Percentiles rank a stretch among this genome's conserved stretches.
phyloP scores from a whole-genome alignment of 1,284 basidiomycete genomes.

The Apiotrichum montevideense region DNA sequence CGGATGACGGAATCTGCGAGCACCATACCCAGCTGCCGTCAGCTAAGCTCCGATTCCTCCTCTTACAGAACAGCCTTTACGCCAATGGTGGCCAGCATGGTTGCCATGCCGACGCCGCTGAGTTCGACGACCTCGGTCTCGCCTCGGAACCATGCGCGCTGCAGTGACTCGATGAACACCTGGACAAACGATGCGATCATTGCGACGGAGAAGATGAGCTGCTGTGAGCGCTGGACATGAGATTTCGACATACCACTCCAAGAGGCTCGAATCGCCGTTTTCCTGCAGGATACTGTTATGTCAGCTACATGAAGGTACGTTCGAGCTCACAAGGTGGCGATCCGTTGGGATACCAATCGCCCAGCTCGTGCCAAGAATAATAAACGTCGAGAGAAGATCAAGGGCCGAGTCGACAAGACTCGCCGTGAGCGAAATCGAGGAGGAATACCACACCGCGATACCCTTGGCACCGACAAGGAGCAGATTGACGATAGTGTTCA shows the following conservation, averaged over 20 bases:
- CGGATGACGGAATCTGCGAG: slow-evolving; percentile 41
- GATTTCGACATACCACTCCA: slow-evolving; percentile 37
- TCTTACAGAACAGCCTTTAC: slow-evolving; percentile 51
- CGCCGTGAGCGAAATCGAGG: slow-evolving; percentile 55
- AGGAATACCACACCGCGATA: slow-evolving; percentile 51
- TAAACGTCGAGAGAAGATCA: slow-evolving; percentile 53
- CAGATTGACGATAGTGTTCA: slow-evolving; percentile 50
- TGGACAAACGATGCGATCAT: slow-evolving; percentile 53
- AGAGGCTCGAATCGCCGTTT: slow-evolving; percentile 52
- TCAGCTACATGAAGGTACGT: not conserved
- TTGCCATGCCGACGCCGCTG: slow-evolving; percentile 41
- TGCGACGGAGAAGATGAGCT: slow-evolving; percentile 53
- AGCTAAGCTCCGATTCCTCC: not conserved
- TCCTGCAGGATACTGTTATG: slow-evolving; percentile 49
- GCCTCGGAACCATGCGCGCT: slow-evolving; percentile 38
- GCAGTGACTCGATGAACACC: slow-evolving; percentile 50
- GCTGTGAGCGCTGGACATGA: slow-evolving; percentile 24
- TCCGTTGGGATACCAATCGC: slow-evolving; percentile 44
- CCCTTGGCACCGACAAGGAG: slow-evolving; percentile 51
- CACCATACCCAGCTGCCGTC: slow-evolving; percentile 44
- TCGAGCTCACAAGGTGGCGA: slow-evolving; percentile 21
- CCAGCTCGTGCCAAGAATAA: slow-evolving; percentile 45
- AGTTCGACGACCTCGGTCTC: slow-evolving; percentile 36
- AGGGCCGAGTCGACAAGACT: slow-evolving; percentile 54
- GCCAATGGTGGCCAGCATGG: slow-evolving; percentile 54